A percentile compares a stretch with the other conserved stretches of the same genome.
phyloP scores from a whole-genome alignment of 495 filamentous ascomycete species.

The Penicillium paxilli region DNA sequence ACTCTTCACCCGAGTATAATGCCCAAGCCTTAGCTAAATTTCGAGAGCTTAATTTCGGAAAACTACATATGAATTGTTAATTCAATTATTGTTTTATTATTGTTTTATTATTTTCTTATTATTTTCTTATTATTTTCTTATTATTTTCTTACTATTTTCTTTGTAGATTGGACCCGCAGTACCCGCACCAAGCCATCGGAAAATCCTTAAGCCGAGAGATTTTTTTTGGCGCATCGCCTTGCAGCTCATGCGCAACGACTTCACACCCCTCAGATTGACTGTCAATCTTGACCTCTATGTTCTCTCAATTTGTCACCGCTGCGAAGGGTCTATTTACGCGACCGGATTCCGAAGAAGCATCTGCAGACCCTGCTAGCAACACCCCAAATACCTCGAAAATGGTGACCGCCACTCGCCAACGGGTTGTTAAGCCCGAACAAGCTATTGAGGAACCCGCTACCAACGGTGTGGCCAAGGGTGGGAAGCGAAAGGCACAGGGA shows the following conservation, averaged over 20 bases:
- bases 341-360: slow-evolving; percentile 22
- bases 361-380: slow-evolving; percentile 17
- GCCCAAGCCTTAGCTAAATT: too few species aligned
- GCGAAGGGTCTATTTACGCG: slow-evolving; percentile 45
- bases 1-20: too few species aligned
- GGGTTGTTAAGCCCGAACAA: slow-evolving; percentile 21
- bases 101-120: neutral
- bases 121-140: neutral
- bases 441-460: slow-evolving; percentile 11
- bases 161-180: slow-evolving; percentile 16
- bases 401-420: slow-evolving; percentile 39
- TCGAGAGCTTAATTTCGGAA: too few species aligned
- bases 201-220: slow-evolving; percentile 35
- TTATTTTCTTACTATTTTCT: neutral
- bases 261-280: slow-evolving; percentile 5
- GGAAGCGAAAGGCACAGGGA: slow-evolving; percentile 37
- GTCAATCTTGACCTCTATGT: slow-evolving; percentile 33
- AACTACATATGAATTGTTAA: too few species aligned
- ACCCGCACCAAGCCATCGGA: slow-evolving; percentile 28
- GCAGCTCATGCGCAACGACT: slow-evolving; percentile 4
- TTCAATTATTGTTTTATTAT: too few species aligned
- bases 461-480: slow-evolving; percentile 20
- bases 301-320: slow-evolving; percentile 44
- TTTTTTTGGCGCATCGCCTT: slow-evolving; percentile 32
- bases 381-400: slow-evolving; percentile 29